Percentiles rank a stretch among this genome's conserved stretches.
Conservation (phyloP, 768 basidiomycete genomes). For the Auricularia cornea region DNA sequence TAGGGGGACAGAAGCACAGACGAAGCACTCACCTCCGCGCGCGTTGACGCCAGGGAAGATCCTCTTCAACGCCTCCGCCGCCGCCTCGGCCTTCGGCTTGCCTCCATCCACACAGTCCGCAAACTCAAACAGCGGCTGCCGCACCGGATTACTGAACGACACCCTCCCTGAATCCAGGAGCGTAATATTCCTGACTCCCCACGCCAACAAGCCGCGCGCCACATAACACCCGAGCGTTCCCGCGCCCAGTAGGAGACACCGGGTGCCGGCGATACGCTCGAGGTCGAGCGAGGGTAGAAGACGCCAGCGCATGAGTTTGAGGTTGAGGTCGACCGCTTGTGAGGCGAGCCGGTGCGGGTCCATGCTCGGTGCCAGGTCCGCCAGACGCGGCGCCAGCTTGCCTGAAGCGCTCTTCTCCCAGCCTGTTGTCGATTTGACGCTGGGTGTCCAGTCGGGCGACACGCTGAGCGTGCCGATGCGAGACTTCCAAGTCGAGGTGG, state of each 20-base stretch:
- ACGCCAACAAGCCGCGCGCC: conserved; percentile 85
- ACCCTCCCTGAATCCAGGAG: conserved; percentile 87
- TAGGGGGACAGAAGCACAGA: too few species aligned
- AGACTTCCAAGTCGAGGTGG: conserved; percentile 48
- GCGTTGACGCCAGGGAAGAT: conserved; percentile 87
- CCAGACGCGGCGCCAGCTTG: conserved; percentile 77
- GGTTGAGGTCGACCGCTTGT: conserved; percentile 95
- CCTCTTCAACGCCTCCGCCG: conserved; percentile 74
- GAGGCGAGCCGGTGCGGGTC: conserved; percentile 85
- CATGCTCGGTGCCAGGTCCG: conserved; percentile 94
- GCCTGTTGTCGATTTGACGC: conserved; percentile 52
- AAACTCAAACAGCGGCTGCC: conserved; percentile 95
- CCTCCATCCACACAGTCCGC: conserved; percentile 89
- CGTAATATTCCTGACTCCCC: conserved; percentile 92
- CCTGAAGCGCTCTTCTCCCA: conserved; percentile 94
- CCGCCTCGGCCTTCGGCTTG: conserved; percentile 87
- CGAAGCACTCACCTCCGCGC: conserved; percentile 25
- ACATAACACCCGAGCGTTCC: conserved; percentile 98
- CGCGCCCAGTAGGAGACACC: conserved; percentile 83
- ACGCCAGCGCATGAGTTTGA: conserved; percentile 97
- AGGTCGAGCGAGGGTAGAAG: conserved; percentile 84
- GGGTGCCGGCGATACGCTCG: conserved; percentile 73
- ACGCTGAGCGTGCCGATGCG: conserved; percentile 53
- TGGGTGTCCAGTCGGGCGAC: conserved; percentile 10
- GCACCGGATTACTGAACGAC: conserved; percentile 95